phyloP scores from a whole-genome alignment of 2,329 filamentous ascomycete species.

The Cordyceps militaris region DNA sequence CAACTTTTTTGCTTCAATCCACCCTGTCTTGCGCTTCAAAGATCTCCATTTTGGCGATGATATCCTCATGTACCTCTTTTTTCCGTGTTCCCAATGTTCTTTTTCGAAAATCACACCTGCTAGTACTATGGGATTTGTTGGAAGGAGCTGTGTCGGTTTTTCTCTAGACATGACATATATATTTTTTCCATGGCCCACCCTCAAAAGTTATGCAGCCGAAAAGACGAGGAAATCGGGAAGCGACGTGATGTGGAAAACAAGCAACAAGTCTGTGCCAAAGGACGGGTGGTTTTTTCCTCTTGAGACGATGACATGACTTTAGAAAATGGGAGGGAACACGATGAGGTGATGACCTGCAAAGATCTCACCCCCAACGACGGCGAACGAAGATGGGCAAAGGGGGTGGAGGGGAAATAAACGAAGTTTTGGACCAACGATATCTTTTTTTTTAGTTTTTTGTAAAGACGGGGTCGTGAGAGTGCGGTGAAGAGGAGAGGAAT shows the following conservation, averaged over 20 bases:
- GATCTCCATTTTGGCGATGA: constrained; percentile 8
- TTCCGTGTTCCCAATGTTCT: not conserved
- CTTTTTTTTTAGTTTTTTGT: not conserved
- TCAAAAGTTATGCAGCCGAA: not conserved
- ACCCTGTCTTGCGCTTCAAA: not conserved
- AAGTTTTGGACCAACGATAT: not conserved
- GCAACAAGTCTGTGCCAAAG: not conserved
- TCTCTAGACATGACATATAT: constrained; percentile 5
- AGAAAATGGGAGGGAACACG: not conserved
- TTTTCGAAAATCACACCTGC: not conserved
- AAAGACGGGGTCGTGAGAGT: no score
- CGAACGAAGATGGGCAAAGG: not conserved
- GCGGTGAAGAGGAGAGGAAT: not conserved
- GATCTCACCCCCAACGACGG: not conserved
- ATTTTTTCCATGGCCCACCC: not conserved
- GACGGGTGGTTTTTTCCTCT: not conserved
- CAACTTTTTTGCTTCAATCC: constrained; percentile 9
- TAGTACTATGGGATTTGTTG: constrained; percentile 2
- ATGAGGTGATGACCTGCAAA: not conserved
- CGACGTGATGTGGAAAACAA: not conserved
- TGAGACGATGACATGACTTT: constrained; percentile 5
- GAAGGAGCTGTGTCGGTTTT: constrained; percentile 8
- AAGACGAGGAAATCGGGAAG: not conserved
- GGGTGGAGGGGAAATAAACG: not conserved
- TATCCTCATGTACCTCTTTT: constrained; percentile 9